Evolutionary conservation across 805 yeast species (phyloP), one percentile per base, ranked within the genome.

Genomic region (Pichia cephalocereana): DNA sequence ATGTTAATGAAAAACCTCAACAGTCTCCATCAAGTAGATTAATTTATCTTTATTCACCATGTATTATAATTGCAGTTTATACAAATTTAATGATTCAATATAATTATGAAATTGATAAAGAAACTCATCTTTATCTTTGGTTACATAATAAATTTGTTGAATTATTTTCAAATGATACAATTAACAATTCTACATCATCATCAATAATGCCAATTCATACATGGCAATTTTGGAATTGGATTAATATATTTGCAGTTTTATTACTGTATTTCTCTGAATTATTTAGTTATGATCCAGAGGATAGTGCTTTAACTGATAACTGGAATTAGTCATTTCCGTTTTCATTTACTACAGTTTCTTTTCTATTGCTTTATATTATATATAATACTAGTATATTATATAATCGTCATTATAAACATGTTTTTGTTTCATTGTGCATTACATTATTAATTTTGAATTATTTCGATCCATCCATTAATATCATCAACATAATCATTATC

Each of bases 171-270:
- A 14, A 47, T 44, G 17, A 34, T 15, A 15, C 18, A 8, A 34
- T 2, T 30, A 30, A 30, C 8, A 30, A 30, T 30, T 11, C 32
- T 4, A 4, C 15, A 30, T 15, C 27, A 19, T 27, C 45, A 14
- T 34, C 38, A 12, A 27, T 46, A 19, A 34, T 40, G 32, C 41
- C 54, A 15, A 59, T 76, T 28, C 80, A 82, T 61, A 83, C 96
- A n/a, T 85, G 95, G 87, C 89, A 88, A 58, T 86, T 93, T 62
- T 91, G 99, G 98, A 87, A 90, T 58, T 91, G 98, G 98, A 77
- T 86, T 50, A 91, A 91, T 62, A 86, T 91, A 71, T 80, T 83
- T 55, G 75, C 83, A 46, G 85, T 95, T 11, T 68, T 93, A 48
- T 69, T 80, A n/a, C 70, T 93, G 28, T 91, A 91, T 65, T 81